Conservation (phyloP, 192 early-diverging fungal genomes). For the Gonapodya prolifera region DNA sequence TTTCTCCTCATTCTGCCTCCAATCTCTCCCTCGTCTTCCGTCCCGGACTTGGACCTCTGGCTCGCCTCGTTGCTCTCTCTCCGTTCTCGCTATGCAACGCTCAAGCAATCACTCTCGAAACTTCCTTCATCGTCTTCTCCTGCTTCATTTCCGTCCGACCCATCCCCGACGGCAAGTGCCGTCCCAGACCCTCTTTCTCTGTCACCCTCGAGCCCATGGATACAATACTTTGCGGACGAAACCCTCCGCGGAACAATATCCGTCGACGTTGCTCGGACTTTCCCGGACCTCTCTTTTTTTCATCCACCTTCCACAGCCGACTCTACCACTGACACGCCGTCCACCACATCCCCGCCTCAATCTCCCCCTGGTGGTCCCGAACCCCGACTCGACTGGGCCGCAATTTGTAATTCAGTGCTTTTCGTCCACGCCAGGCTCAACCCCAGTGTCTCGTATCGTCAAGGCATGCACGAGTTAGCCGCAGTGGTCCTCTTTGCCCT, state of each 20-base stretch:
- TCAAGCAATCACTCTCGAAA: not conserved
- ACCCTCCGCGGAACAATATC: slow-evolving; percentile 72
- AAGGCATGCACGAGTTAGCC: slow-evolving; percentile 92
- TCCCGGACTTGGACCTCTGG: not conserved
- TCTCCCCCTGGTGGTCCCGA: not conserved
- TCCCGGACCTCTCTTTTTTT: not conserved
- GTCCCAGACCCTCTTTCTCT: not conserved
- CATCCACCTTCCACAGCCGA: not conserved
- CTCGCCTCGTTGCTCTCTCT: not conserved
- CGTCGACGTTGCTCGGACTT: slow-evolving; percentile 89
- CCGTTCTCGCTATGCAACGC: not conserved
- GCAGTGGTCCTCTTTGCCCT: not conserved
- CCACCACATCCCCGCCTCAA: not conserved
- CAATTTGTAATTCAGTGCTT: slow-evolving; percentile 32
- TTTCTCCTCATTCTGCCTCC: not conserved
- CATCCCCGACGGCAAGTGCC: not conserved
- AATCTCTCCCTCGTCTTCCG: not conserved
- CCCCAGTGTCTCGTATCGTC: slow-evolving; percentile 77
- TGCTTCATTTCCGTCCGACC: not conserved
- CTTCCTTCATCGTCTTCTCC: not conserved
- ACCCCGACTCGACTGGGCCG: not conserved
- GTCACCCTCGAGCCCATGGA: slow-evolving; percentile 70
- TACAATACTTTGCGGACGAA: slow-evolving; percentile 76
- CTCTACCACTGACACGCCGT: not conserved
- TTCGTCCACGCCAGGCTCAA: slow-evolving; percentile 90